Evolutionary conservation across 2,329 filamentous ascomycete genomes (phyloP).

Genomic region (Aspergillus brasiliensis): DNA sequence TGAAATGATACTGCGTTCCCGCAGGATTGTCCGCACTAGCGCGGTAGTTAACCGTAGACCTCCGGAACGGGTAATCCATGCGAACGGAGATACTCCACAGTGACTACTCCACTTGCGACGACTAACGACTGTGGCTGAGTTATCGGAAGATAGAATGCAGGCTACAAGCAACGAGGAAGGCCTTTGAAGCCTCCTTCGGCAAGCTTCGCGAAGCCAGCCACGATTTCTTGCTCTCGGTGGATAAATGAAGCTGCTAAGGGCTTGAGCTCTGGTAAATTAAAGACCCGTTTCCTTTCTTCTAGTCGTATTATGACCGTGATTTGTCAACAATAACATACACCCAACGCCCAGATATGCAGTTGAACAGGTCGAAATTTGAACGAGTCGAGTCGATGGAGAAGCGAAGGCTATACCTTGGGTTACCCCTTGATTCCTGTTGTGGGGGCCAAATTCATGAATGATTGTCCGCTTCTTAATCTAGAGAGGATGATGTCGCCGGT

Average conservation of each 20-base stretch:
- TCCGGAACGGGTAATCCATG: neutral
- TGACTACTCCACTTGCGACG: neutral
- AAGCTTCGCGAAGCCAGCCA: constrained; percentile 5
- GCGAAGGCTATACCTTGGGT: too few relatives aligned
- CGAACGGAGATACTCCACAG: neutral
- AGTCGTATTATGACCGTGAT: neutral
- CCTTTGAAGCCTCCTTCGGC: constrained; percentile 11
- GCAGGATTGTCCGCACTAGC: neutral
- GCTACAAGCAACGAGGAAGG: neutral
- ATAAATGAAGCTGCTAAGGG: constrained; percentile 16
- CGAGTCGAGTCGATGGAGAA: too few relatives aligned
- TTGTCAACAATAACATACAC: constrained; percentile 8
- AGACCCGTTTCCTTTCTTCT: constrained; percentile 14
- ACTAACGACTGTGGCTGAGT: neutral
- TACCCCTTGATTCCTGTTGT: too few relatives aligned
- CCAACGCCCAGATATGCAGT: constrained; percentile 19
- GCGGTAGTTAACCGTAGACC: neutral
- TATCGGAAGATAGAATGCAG: neutral
- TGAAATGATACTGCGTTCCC: neutral
- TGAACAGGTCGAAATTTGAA: constrained; percentile 7
- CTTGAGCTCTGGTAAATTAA: constrained; percentile 20
- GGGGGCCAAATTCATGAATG: too few relatives aligned
- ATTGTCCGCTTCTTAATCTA: too few relatives aligned
- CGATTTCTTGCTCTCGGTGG: constrained; percentile 6
- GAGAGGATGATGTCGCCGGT: too few relatives aligned